Evolutionary conservation across 176 grass and related monocot genomes (phyloP).

Genomic region (Phragmites australis): DNA sequence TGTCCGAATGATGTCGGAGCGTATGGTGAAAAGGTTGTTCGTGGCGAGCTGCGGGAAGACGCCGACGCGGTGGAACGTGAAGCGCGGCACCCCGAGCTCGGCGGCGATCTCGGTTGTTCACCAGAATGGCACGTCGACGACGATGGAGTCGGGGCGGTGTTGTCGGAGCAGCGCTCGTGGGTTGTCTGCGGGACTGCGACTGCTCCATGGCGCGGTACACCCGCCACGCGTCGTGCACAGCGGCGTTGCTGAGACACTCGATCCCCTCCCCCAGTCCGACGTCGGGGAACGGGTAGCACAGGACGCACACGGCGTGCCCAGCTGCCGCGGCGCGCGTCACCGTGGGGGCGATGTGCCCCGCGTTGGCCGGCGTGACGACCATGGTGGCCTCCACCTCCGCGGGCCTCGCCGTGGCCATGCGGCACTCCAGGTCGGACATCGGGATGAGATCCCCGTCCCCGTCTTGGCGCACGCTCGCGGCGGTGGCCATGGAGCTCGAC

Average conservation of each 20-base stretch:
- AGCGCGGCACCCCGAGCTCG: conserved; percentile 54
- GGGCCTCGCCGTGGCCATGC: conserved; percentile 37
- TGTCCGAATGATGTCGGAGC: conserved; percentile 37
- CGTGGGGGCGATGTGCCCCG: conserved; percentile 40
- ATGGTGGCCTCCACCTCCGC: conserved; percentile 44
- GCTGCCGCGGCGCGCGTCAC: conserved; percentile 19
- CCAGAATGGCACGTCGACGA: conserved; percentile 63
- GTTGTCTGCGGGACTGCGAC: conserved; percentile 38
- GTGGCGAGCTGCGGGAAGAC: conserved; percentile 64
- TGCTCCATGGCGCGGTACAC: conserved; percentile 58
- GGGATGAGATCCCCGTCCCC: conserved; percentile 87
- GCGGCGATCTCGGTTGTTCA: conserved; percentile 53
- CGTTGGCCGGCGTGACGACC: conserved; percentile 64
- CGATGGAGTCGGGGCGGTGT: conserved; percentile 63
- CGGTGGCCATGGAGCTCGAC: conserved; percentile 38
- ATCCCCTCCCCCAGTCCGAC: conserved; percentile 52
- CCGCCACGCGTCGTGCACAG: conserved; percentile 42
- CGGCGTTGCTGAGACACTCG: conserved; percentile 50
- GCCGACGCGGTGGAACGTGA: conserved; percentile 71
- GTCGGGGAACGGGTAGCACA: conserved; percentile 61
- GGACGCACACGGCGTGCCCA: conserved; percentile 35
- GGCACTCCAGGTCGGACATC: conserved; percentile 62
- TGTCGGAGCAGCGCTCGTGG: conserved; percentile 56
- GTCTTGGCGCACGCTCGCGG: too few relatives aligned
- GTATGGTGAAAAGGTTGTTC: conserved; percentile 53